phyloP scores from a whole-genome alignment of 768 basidiomycete species.

The Tricholoma saponaceum region DNA sequence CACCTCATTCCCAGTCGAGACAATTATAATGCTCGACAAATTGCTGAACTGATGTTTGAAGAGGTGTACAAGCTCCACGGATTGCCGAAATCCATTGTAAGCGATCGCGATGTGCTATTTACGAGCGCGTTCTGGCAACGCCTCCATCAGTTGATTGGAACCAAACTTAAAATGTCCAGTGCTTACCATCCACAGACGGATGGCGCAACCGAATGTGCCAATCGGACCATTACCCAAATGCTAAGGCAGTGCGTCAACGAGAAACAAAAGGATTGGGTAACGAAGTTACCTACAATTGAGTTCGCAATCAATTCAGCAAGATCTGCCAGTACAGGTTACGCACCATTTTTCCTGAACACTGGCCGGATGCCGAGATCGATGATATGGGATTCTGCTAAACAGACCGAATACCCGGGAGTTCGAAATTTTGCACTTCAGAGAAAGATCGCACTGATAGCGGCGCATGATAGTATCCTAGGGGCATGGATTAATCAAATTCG shows the following conservation, averaged over 20 bases:
- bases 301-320: not conserved
- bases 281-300: not conserved
- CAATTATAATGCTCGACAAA: conserved; percentile 9
- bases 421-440: not conserved
- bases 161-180: conserved; percentile 7
- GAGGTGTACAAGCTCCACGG: conserved; percentile 27
- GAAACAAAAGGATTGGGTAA: not conserved
- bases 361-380: not conserved
- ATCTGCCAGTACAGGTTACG: not conserved
- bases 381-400: not conserved
- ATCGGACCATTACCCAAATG: not conserved
- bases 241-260: not conserved
- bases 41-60: conserved; percentile 18
- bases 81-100: conserved; percentile 21
- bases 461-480: not conserved
- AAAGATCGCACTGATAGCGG: not conserved
- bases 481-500: not conserved
- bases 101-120: conserved; percentile 14
- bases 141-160: conserved; percentile 9
- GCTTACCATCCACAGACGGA: not conserved
- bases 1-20: conserved; percentile 6
- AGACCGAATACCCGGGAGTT: not conserved
- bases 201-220: not conserved
- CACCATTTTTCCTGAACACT: not conserved
- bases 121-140: conserved; percentile 1